Evolutionary conservation across 441 rosid genomes (phyloP), one percentile per base, ranked within the genome.

Genomic region (Populus trichocarpa): DNA sequence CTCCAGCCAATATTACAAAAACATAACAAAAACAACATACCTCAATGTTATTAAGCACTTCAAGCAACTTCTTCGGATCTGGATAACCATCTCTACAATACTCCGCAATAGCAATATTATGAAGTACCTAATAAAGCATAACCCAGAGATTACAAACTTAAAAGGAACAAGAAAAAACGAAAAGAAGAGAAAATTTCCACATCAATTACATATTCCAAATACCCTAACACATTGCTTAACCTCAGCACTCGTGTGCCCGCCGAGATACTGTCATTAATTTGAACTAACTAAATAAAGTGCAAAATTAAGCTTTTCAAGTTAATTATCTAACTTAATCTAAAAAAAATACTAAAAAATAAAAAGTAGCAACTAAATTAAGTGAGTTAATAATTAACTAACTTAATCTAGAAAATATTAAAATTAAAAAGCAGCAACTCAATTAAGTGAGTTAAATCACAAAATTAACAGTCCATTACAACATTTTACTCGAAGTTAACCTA

Each of bases 21-120:
- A 22, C 30, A 40, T 36, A 63, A 65, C 33, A 70, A 72, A 5
- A 75, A 75, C 1, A 67, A 8, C 82, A 74, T 84, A 97, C 99
- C 97, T 93, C 91, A 79, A 92, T 87, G 81, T 50, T 76, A 80
- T 86, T 89, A 71, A 95, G 98, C 20, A 81, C 89, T 81, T 90
- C 89, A 70, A 97, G 84, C 82, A 97, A 82, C 86, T 87, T 92
- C 90, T 83, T 90, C 42, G 95, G 90, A 82, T 89, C 89, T 70
- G 94, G 88, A 84, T 95, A 92, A 80, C 89, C 91, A 78, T 92
- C 90, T 66, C 86, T 84, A 81, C 92, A 88, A 84, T 85, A 92
- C 77, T 93, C 97, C 11, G 87, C 89, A 75, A 97, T 88, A 67
- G 99, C 95, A 83, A 92, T 95, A 78, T 97, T 97, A 86, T 95